phyloP scores from a whole-genome alignment of 805 yeast genomes.

The Hemisphaericaspora nanyangensis region DNA sequence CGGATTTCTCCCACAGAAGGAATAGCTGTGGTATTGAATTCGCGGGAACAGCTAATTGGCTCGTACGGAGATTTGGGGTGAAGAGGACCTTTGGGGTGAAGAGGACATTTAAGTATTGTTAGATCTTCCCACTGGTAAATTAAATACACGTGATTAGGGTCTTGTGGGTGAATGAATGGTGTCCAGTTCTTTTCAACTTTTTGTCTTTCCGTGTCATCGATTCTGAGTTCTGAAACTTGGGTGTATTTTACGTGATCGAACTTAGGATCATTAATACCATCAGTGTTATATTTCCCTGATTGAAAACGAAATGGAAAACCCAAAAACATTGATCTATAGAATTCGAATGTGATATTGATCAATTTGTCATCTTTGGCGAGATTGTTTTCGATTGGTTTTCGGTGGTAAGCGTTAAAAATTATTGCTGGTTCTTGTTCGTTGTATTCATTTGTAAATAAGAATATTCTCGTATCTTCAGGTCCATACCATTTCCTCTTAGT shows the following conservation, averaged over 20 bases:
- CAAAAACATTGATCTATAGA: conserved; percentile 25
- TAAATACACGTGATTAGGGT: conserved; percentile 23
- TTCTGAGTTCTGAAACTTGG: conserved; percentile 18
- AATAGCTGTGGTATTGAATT: conserved; percentile 1
- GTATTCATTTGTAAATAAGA: conserved; percentile 16
- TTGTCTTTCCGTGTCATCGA: conserved; percentile 5
- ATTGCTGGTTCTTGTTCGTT: conserved; percentile 24
- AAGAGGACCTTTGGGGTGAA: no score
- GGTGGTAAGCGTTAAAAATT: conserved; percentile 17
- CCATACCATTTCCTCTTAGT: conserved; percentile 15
- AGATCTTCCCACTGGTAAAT: conserved; percentile 14
- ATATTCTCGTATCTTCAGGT: conserved; percentile 23
- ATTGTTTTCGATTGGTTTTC: conserved; percentile 7
- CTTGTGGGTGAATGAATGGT: conserved; percentile 31
- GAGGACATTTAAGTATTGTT: conserved; percentile 17
- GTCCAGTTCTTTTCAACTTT: conserved; percentile 35
- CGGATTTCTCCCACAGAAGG: conserved; percentile 28
- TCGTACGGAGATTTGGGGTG: no score
- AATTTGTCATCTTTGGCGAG: background rate
- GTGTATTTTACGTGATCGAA: conserved; percentile 15
- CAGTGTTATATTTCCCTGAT: conserved; percentile 23
- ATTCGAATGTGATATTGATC: conserved; percentile 1
- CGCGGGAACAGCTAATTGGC: conserved; percentile 9
- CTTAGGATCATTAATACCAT: conserved; percentile 12
- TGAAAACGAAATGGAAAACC: conserved; percentile 32